These are phyloP conservation scores for Magnusiomyces ingens DNA, from an alignment of 1,139 yeast genomes.

Conservation along the genomic window DNA sequence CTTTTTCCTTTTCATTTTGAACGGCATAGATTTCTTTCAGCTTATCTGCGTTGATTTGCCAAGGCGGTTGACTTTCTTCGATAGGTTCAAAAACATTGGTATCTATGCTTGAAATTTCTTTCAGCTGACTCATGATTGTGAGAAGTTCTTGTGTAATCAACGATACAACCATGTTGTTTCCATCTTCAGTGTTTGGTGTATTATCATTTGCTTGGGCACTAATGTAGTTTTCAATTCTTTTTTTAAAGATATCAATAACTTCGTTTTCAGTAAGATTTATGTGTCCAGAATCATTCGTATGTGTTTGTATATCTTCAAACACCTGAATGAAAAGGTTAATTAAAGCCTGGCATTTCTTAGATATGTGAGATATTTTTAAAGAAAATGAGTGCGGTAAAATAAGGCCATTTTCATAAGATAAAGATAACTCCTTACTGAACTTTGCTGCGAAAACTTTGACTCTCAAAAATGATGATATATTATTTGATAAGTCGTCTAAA, in stretches of 20 bases:
- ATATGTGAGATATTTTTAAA: conserved; percentile 4
- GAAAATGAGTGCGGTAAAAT: conserved; percentile 5
- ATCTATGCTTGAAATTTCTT: conserved; percentile 1
- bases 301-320: background rate
- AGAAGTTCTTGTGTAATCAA: conserved; percentile 7
- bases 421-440: conserved; percentile 10
- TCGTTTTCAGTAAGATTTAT: conserved; percentile 4
- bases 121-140: background rate
- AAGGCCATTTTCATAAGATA: conserved; percentile 6
- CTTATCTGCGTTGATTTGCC: conserved; percentile 19
- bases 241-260: conserved; percentile 6
- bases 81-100: background rate
- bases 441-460: conserved; percentile 12
- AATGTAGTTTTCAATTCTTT: conserved; percentile 4
- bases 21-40: conserved; percentile 18
- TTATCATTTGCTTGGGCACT: conserved; percentile 4
- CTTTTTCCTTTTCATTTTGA: conserved; percentile 20
- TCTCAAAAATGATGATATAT: conserved; percentile 7
- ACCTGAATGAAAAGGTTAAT: conserved; percentile 6
- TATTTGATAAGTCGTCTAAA: conserved; percentile 4
- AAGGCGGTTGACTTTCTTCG: conserved; percentile 19
- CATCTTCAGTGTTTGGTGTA: background rate
- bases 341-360: conserved; percentile 8
- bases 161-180: conserved; percentile 4
- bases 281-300: background rate